A percentile compares a stretch with the other conserved stretches of the same genome.
Conservation (phyloP, 306 rosid species). For the Casuarina glauca region DNA sequence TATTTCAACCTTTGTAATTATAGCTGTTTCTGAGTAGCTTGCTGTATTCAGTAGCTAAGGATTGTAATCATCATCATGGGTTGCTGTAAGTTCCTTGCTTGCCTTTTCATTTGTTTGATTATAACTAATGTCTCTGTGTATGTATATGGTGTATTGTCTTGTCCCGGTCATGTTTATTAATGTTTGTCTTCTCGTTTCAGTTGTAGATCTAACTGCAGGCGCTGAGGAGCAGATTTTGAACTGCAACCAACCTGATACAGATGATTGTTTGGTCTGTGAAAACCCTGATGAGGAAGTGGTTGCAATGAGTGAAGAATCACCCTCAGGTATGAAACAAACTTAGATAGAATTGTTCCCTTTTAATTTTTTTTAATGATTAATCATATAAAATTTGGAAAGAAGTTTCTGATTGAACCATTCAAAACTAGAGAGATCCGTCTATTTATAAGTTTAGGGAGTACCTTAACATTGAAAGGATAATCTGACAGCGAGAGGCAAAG, state of each 20-base stretch:
- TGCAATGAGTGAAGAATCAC: slow-evolving; percentile 81
- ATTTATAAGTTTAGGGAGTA: not conserved
- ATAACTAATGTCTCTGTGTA: not conserved
- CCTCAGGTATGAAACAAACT: slow-evolving; percentile 56
- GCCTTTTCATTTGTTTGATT: not conserved
- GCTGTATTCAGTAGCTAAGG: not conserved
- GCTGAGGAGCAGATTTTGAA: slow-evolving; percentile 82
- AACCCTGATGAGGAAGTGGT: slow-evolving; percentile 78
- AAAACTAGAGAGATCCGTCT: not conserved
- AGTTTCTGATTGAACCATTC: not conserved
- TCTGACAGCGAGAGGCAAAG: not conserved
- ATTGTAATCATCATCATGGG: not conserved
- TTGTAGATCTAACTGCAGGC: slow-evolving; percentile 49
- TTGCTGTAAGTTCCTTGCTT: not conserved
- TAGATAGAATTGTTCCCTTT: slow-evolving; percentile 5
- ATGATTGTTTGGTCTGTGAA: slow-evolving; percentile 61
- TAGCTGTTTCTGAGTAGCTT: not conserved
- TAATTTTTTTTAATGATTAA: not conserved
- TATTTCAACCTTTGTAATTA: not conserved
- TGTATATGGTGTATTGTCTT: slow-evolving; percentile 11
- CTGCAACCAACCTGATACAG: slow-evolving; percentile 75
- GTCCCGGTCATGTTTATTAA: slow-evolving; percentile 16
- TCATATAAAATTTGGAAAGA: too few species aligned
- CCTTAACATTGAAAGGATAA: not conserved
- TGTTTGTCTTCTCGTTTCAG: slow-evolving; percentile 36